phyloP scores from a whole-genome alignment of 1,139 yeast species.

The Yamadazyma kanchanaburiensis region DNA sequence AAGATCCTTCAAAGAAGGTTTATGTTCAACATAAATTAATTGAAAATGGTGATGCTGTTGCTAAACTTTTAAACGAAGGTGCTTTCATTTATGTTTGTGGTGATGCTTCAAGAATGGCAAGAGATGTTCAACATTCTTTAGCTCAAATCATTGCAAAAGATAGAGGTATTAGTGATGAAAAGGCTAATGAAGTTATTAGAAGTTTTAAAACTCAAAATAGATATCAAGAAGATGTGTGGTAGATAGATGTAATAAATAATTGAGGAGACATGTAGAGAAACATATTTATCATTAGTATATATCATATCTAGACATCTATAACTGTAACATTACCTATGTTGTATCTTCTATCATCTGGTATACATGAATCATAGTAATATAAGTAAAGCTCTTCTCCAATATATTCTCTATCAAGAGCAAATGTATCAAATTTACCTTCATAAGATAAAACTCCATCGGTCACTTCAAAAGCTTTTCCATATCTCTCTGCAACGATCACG shows the following conservation, averaged over 20 bases:
- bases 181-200: slow-evolving; percentile 77
- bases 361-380: too few species aligned
- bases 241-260: slow-evolving; percentile 9
- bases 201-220: slow-evolving; percentile 79
- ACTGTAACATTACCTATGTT: too few species aligned
- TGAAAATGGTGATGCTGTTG: slow-evolving; percentile 56
- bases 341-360: too few species aligned
- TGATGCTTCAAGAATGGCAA: slow-evolving; percentile 94
- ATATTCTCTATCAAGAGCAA: too few species aligned
- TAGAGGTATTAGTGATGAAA: slow-evolving; percentile 55
- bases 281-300: too few species aligned
- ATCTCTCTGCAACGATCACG: too few species aligned
- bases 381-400: too few species aligned
- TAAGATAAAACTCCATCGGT: too few species aligned
- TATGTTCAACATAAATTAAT: slow-evolving; percentile 82
- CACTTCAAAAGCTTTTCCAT: too few species aligned
- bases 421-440: too few species aligned
- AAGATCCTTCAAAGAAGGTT: slow-evolving; percentile 57
- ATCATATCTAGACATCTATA: too few species aligned
- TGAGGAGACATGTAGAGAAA: not conserved
- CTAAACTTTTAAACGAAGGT: slow-evolving; percentile 61
- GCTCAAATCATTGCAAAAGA: slow-evolving; percentile 60
- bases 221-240: slow-evolving; percentile 99
- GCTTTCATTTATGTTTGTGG: slow-evolving; percentile 96
- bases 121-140: slow-evolving; percentile 83